Evolutionary conservation across 805 yeast species (phyloP), one percentile per base, ranked within the genome.

Genomic region (Kazachstania bromeliacearum): DNA sequence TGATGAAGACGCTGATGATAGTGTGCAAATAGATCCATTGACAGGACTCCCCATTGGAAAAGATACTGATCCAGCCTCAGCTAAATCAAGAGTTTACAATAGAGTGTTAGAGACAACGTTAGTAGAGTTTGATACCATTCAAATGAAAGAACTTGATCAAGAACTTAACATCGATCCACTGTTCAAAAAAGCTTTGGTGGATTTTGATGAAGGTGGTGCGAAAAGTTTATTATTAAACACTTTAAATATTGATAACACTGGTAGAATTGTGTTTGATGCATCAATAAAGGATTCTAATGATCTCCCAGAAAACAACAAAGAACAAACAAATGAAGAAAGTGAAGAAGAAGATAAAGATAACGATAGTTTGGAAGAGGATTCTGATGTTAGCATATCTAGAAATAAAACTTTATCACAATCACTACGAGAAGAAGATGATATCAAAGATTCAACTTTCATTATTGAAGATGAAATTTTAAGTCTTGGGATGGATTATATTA

Each of bases 151-250:
- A 39, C 57, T 77, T 33, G 85, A 79, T 34, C 74, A 73, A 51
- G 85, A 78, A 47, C 56, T 77, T 16, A 69, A 69, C 24, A 76
- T 79, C 25, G 89, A 82, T 57, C 89, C 89, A 0, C 62, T 82
- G 20, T 82, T 82, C 56, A 79, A 78, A 46, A 79, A 77, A 49
- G 80, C 85, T 0, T 61, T 81, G 34, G 75, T 85, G 0, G 88
- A 80, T 35, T 81, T 81, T 47, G 92, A 82, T 53, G 89, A 81
- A 60, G 88, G 88, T 27, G 89, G 92, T 3, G 79, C 89, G 6
- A 81, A 78, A 50, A 73, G 83, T 40, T 61, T 82, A 34, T 57
- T 81, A 29, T 53, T 79, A 42, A 81, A 81, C 43, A 73, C 83
- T 0, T 64, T 81, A 31, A 66, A 67, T 41, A 63, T 76, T 12